phyloP scores from a whole-genome alignment of 1,284 basidiomycete species.

The Dichomitus squalens region DNA sequence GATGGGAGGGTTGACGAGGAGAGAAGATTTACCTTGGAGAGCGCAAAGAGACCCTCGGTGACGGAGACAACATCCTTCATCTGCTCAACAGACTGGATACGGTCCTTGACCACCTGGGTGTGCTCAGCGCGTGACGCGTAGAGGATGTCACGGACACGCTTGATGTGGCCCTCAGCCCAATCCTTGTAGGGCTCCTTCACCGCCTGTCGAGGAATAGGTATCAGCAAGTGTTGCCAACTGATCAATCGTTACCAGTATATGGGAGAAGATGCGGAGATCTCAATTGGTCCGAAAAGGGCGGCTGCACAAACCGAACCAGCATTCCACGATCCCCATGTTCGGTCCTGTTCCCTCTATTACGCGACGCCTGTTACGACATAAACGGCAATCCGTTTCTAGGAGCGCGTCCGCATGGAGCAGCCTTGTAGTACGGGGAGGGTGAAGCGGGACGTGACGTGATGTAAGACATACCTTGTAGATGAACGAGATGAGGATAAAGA shows the following conservation, averaged over 20 bases:
- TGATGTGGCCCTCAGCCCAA: conserved; percentile 90
- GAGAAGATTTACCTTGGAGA: conserved; percentile 78
- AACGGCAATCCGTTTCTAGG: too few species aligned
- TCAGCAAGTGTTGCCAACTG: too few species aligned
- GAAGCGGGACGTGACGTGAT: background rate
- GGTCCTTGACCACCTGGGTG: conserved; percentile 91
- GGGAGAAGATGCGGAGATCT: too few species aligned
- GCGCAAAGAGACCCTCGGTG: conserved; percentile 88
- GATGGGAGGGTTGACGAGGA: background rate
- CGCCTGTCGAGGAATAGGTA: conserved; percentile 32
- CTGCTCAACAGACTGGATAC: conserved; percentile 88
- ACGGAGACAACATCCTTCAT: conserved; percentile 94
- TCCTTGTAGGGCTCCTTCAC: conserved; percentile 84
- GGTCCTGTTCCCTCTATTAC: too few species aligned
- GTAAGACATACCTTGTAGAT: conserved; percentile 71
- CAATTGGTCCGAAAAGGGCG: too few species aligned
- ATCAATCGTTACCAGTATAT: too few species aligned
- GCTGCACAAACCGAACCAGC: too few species aligned
- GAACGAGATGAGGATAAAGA: conserved; percentile 85
- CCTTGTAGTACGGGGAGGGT: background rate
- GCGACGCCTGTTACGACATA: too few species aligned
- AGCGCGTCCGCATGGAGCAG: background rate
- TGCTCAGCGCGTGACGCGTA: conserved; percentile 86
- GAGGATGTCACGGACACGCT: conserved; percentile 83
- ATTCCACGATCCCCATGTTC: too few species aligned